Conservation (phyloP, 2,329 filamentous ascomycete species). For the Fusarium avenaceum region DNA sequence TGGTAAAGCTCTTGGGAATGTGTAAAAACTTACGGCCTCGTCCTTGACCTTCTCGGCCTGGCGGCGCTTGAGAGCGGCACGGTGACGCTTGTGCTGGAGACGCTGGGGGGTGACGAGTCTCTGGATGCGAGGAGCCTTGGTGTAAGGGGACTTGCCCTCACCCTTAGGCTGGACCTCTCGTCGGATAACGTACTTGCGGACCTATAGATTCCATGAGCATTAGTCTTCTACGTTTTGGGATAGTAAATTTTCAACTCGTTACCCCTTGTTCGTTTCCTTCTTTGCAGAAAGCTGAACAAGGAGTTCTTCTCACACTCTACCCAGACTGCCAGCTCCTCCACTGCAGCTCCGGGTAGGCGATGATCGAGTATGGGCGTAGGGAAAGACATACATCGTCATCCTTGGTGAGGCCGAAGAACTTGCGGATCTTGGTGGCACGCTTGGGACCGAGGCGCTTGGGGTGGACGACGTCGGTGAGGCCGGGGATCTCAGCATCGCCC, state of each 20-base stretch:
- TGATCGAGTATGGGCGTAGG: constrained; percentile 70
- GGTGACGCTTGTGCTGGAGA: constrained; percentile 99
- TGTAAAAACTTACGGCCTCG: constrained; percentile 83
- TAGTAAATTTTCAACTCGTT: constrained; percentile 43
- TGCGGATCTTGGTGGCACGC: constrained; percentile 99
- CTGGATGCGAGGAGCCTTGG: constrained; percentile 99
- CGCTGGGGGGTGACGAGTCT: constrained; percentile 99
- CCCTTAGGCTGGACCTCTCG: constrained; percentile 97
- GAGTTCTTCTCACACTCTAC: constrained; percentile 71
- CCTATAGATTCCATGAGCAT: constrained; percentile 67
- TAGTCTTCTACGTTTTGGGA: constrained; percentile 51
- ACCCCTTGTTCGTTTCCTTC: constrained; percentile 34
- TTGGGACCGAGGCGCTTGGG: constrained; percentile 99
- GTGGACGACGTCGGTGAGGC: constrained; percentile 96
- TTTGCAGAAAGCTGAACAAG: constrained; percentile 29
- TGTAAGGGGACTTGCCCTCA: constrained; percentile 98
- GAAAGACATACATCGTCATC: constrained; percentile 97
- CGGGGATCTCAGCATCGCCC: constrained; percentile 93
- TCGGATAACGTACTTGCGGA: constrained; percentile 99
- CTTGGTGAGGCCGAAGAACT: constrained; percentile 99
- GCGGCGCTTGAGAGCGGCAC: constrained; percentile 97
- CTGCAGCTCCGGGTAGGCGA: constrained; percentile 76
- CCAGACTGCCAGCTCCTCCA: constrained; percentile 60
- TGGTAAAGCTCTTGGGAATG: rapidly evolving
- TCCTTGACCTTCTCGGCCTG: constrained; percentile 98